Evolutionary conservation across 2,329 filamentous ascomycete species (phyloP).

Genomic region (Trichoderma aggressivum): DNA sequence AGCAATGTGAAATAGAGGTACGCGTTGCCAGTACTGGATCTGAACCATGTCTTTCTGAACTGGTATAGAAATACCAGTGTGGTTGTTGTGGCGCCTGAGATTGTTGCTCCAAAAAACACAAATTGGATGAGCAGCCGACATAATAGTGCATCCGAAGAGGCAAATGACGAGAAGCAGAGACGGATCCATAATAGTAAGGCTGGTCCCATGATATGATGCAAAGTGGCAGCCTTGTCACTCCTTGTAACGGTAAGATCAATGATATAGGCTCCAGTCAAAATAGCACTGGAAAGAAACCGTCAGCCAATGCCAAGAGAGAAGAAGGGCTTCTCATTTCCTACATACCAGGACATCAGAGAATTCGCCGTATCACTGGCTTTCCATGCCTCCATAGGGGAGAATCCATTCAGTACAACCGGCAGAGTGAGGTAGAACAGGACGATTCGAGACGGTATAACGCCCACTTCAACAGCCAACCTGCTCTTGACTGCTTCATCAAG

Average conservation of each 20-base stretch:
- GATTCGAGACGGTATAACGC: not conserved
- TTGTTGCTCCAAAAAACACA: not conserved
- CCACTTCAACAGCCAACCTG: not conserved
- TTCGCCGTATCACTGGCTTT: not conserved
- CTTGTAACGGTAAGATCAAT: constrained; percentile 3
- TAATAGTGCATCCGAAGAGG: not conserved
- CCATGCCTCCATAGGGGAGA: not conserved
- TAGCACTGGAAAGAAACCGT: not conserved
- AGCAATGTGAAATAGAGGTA: not conserved
- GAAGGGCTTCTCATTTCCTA: not conserved
- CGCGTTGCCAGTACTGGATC: not conserved
- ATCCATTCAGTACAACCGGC: not conserved
- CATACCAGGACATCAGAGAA: not conserved
- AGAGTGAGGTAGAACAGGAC: not conserved
- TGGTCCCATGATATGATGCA: constrained; percentile 4
- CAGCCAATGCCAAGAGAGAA: not conserved
- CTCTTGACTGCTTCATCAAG: not conserved
- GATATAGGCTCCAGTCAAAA: constrained; percentile 1
- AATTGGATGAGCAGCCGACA: not conserved
- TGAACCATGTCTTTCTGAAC: not conserved
- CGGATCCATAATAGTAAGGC: not conserved
- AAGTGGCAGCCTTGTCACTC: not conserved
- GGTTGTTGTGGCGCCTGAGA: not conserved
- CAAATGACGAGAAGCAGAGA: not conserved
- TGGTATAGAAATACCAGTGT: not conserved